Conservation (phyloP, 2,329 filamentous ascomycete genomes). For the Sporothrix humicola region DNA sequence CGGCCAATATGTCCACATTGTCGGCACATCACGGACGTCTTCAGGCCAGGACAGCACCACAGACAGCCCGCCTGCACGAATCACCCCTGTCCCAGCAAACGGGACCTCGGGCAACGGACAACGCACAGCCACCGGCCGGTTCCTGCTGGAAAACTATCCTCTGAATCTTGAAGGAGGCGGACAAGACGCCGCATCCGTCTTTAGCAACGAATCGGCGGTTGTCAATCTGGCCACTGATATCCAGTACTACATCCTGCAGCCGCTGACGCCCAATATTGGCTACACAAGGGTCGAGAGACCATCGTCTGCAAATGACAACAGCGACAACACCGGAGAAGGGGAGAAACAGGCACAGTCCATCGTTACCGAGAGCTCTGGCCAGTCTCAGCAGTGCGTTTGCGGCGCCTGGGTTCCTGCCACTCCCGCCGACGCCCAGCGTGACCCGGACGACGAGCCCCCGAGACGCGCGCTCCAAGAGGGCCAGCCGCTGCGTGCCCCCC, state of each 20-base stretch:
- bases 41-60: not conserved
- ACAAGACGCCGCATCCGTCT: not conserved
- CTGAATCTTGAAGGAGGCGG: not conserved
- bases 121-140: not conserved
- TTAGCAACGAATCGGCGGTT: not conserved
- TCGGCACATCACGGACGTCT: not conserved
- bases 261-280: not conserved
- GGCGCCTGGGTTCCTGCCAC: not conserved
- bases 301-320: not conserved
- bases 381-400: conserved; percentile 2
- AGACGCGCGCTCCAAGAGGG: conserved; percentile 19
- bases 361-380: not conserved
- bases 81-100: not conserved
- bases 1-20: not conserved
- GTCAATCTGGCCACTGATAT: not conserved
- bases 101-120: not conserved
- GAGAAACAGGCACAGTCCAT: not conserved
- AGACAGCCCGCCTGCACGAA: not conserved
- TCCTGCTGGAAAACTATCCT: not conserved
- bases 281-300: not conserved
- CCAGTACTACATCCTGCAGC: conserved; percentile 20
- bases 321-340: not conserved
- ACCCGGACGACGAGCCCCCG: conserved; percentile 14
- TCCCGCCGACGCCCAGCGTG: not conserved
- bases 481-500: not conserved